phyloP scores from a whole-genome alignment of 23 red algal species.

The Rhodosorus marinus region DNA sequence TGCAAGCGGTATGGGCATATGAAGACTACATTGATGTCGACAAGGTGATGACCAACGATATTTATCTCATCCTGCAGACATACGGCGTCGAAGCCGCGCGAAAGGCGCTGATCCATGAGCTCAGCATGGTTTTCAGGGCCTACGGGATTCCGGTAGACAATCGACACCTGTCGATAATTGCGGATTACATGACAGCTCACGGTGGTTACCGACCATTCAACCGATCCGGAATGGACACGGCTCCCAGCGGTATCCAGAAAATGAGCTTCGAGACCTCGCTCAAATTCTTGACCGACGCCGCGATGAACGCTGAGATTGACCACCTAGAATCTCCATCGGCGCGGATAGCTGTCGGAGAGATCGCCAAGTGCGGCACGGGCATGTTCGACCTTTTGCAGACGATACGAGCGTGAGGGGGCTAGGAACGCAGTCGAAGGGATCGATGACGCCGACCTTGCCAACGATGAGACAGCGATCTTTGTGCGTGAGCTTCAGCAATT shows the following conservation, averaged over 20 bases:
- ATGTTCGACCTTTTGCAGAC: constrained; percentile 26
- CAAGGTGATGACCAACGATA: constrained; percentile 59
- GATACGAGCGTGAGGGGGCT: too few species aligned
- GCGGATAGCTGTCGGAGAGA: constrained; percentile 17
- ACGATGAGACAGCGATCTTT: too few species aligned
- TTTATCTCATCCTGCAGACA: constrained; percentile 36
- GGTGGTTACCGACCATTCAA: constrained; percentile 66
- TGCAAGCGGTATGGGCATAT: constrained; percentile 21
- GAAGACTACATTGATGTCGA: constrained; percentile 35
- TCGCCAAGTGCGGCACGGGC: constrained; percentile 35
- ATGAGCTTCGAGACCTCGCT: constrained; percentile 86
- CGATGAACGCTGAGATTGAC: constrained; percentile 29
- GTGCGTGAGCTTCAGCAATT: too few species aligned
- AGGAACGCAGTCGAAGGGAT: too few species aligned
- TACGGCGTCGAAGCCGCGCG: constrained; percentile 88
- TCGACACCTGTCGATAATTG: constrained; percentile 69
- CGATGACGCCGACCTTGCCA: too few species aligned
- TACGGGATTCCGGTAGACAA: constrained; percentile 92
- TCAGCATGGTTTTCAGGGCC: constrained; percentile 53
- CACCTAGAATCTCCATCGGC: constrained; percentile 39
- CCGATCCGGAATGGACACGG: constrained; percentile 33
- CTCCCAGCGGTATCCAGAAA: constrained; percentile 45
- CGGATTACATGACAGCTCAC: constrained; percentile 59
- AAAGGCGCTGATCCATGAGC: constrained; percentile 38
- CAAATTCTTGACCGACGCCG: constrained; percentile 53